Base-by-base conservation (phyloP, 805 yeast genomes). In the Suhomyces emberorum region DNA sequence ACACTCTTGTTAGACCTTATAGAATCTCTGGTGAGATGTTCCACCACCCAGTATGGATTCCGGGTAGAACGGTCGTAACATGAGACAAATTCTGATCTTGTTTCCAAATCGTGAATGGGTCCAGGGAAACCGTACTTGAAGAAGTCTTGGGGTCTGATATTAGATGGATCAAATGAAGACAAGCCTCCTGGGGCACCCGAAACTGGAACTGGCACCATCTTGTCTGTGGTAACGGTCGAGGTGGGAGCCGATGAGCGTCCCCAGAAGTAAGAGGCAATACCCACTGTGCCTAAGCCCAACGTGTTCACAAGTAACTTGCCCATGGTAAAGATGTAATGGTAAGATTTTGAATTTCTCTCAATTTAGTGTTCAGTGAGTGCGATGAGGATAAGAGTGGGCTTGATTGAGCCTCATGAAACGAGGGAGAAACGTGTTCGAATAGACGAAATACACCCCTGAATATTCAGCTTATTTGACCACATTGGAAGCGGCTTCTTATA, bases 81-180 rank as follows among this genome's bases (percentile, higher is more conserved):
- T 37, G 93, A 78, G 14, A 91, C 76, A 57, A 83, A 93, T 62
- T 88, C 96, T 38, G 72, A 69, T 43, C 87, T 72, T 8, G 69
- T 76, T 38, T 78, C 77, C 40, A 91, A 61, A 55, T 93, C 98
- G 58, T 88, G 95, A 21, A 85, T 74, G 0, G 98, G 98, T 1
- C 96, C 96, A 0, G 98, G 98, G 52, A 86, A 88, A 3, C 98
- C 98, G 55, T 85, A 89, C 49, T 81, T 80, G 69, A 88, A 89
- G 63, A 84, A 88, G 5, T 70, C 95, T 15, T 77, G 74, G 0
- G 98, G 98, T 41, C 77, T 72, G 3, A 87, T 76, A 3, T 49
- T 50, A 4, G 65, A 37, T 19, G 71, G 61, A 33, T 52, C 60
- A 32, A 62, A 41, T 9, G 55, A 44, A 3, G 30, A 35, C 20